Base-by-base conservation (phyloP, 345 rosid genomes). In the Populus ilicifolia region DNA sequence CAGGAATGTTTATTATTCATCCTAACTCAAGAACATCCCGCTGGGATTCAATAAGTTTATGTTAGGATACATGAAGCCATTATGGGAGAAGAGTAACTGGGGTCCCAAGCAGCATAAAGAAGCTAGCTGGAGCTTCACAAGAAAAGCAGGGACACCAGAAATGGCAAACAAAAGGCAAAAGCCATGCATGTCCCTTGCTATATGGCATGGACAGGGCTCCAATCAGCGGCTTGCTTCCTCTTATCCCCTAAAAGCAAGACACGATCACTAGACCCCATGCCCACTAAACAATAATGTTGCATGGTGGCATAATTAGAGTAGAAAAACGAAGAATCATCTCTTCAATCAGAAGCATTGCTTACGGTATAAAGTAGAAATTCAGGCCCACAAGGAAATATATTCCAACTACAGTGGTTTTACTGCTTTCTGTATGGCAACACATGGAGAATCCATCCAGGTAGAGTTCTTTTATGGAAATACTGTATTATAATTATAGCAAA, bases 231-330 rank as follows among this genome's bases (percentile, higher is more conserved):
- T 80, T 66, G 70, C 69, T 18, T 20, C n/a, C 29, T 33, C 36
- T n/a, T 18, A 43, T n/a, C 33, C 39, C 72, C 80, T 30, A 77
- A 75, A 80, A 72, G 86, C 71, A 78, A 9, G 52, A 69, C 84
- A 75, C 78, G 52, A 78, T 76, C 48, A 44, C 69, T 65, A 62
- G 41, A 48, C 80, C 72, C 78, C 69, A 41, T 30, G 50, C 21
- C 73, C 18, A 38, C 4, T 20, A 2, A 33, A 35, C 46, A 63
- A 33, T 21, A 56, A 54, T 59, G 25, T n/a, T 56, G 54, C 54
- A 30, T 5, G 59, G 33, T 48, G 70, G 4, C 68, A 41, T 41
- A 2, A 20, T 27, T 48, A 14, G 38, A 5, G 73, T 23, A 44
- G 75, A 80, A 62, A 67, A 76, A 35, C 1, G 33, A 38, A 10